Evolutionary conservation across 2,329 filamentous ascomycete genomes (phyloP).

Genomic region (Cryphonectria naterciae): DNA sequence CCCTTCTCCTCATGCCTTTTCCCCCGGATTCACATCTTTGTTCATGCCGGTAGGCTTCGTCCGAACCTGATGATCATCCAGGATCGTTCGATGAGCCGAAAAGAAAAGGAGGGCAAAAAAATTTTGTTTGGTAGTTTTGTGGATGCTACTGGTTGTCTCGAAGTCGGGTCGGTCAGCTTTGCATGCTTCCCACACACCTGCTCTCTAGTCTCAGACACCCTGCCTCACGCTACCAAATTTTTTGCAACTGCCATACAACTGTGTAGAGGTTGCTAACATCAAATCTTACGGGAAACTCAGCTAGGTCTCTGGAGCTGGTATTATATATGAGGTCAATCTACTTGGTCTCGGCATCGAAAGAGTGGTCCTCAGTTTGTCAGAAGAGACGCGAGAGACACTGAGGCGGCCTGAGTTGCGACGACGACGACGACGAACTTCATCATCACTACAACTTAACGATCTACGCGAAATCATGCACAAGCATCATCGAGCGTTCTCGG

Average conservation of each 20-base stretch:
- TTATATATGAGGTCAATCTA: conserved; percentile 7
- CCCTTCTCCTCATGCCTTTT: background rate
- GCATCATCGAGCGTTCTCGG: conserved; percentile 6
- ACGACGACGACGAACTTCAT: background rate
- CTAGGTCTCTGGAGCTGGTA: conserved; percentile 1
- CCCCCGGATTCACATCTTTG: background rate
- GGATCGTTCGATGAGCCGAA: conserved; percentile 7
- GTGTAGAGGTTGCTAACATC: conserved; percentile 14
- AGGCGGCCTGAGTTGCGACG: background rate
- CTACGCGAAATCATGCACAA: conserved; percentile 8
- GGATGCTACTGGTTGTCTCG: conserved; percentile 1
- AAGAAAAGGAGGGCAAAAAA: background rate
- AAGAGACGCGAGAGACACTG: background rate
- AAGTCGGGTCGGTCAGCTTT: conserved; percentile 3
- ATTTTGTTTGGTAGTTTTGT: background rate
- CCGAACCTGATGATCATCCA: conserved; percentile 11
- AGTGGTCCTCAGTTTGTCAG: background rate
- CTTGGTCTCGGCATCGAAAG: background rate
- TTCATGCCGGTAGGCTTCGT: conserved; percentile 20
- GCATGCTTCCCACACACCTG: conserved; percentile 10
- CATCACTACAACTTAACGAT: too few relatives aligned
- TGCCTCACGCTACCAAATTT: conserved; percentile 10
- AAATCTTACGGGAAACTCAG: conserved; percentile 2
- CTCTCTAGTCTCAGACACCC: conserved; percentile 21
- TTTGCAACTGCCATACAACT: background rate